These are phyloP conservation scores for Phytophthora colocasiae DNA, from an alignment of 352 stramenopile species.

Conservation along the genomic window DNA sequence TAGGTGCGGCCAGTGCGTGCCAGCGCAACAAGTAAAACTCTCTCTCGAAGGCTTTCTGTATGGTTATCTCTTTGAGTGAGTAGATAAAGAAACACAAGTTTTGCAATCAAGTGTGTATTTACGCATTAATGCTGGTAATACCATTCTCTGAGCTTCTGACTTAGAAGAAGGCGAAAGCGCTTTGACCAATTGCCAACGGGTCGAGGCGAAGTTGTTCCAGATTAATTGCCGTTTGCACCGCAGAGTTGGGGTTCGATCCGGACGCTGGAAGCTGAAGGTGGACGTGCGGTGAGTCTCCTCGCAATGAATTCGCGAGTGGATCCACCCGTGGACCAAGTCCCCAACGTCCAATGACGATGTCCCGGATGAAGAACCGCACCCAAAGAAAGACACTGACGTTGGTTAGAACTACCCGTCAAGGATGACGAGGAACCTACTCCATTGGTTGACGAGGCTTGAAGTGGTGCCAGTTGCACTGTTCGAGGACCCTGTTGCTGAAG, in stretches of 20 bases:
- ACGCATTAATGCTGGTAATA: not conserved
- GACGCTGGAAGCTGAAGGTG: slow-evolving; percentile 9
- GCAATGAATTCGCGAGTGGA: slow-evolving; percentile 16
- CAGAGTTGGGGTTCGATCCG: slow-evolving; percentile 18
- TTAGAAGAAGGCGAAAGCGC: slow-evolving; percentile 18
- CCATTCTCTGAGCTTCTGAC: not conserved
- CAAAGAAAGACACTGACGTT: slow-evolving; percentile 5
- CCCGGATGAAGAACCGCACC: slow-evolving; percentile 6
- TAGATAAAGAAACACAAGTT: too few relatives aligned
- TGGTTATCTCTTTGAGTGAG: too few relatives aligned
- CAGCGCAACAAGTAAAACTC: not conserved
- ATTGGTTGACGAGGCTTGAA: slow-evolving; percentile 18
- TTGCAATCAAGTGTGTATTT: not conserved
- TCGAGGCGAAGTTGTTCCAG: slow-evolving; percentile 4
- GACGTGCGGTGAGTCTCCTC: slow-evolving; percentile 25
- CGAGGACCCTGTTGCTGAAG: not conserved
- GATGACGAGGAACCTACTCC: slow-evolving; percentile 5
- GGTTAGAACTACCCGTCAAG: slow-evolving; percentile 8
- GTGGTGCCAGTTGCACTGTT: slow-evolving; percentile 3
- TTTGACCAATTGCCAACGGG: slow-evolving; percentile 13
- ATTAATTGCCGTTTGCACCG: slow-evolving; percentile 1
- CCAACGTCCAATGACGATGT: slow-evolving; percentile 25
- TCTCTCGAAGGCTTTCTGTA: not conserved
- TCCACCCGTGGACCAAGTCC: slow-evolving; percentile 13
- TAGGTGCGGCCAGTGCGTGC: not conserved